phyloP scores from a whole-genome alignment of 164 flowering plant species.

The Stephania yunnanensis region DNA sequence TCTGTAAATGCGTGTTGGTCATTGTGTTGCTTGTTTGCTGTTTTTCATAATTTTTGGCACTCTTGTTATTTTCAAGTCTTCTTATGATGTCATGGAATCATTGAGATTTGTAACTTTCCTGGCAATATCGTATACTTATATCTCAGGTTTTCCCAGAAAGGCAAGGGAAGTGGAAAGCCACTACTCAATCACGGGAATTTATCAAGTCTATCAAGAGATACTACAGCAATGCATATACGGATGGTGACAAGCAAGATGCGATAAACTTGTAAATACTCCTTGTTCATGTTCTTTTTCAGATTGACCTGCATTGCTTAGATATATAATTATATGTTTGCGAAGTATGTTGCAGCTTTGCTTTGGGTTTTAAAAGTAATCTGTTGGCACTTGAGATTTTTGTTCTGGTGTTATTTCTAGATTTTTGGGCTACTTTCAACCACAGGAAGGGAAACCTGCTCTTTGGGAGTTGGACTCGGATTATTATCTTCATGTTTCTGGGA shows the following conservation, averaged over 20 bases:
- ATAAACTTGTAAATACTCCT: slow-evolving; percentile 64
- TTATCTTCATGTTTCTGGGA: slow-evolving; percentile 90
- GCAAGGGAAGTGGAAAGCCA: slow-evolving; percentile 99
- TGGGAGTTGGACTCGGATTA: slow-evolving; percentile 99
- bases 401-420: slow-evolving; percentile 46
- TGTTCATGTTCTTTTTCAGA: not conserved
- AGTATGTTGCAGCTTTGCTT: not conserved
- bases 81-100: not conserved
- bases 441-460: slow-evolving; percentile 93
- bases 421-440: slow-evolving; percentile 92
- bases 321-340: not conserved
- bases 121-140: not conserved
- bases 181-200: slow-evolving; percentile 91
- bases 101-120: not conserved
- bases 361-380: not conserved
- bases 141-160: slow-evolving; percentile 91
- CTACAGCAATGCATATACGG: slow-evolving; percentile 93
- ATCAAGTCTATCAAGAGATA: slow-evolving; percentile 88
- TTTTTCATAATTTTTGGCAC: not conserved
- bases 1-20: slow-evolving; percentile 5
- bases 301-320: not conserved
- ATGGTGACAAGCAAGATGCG: slow-evolving; percentile 98
- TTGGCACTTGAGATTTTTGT: slow-evolving; percentile 1
- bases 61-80: not conserved
- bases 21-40: not conserved